Conservation (phyloP, 768 basidiomycete species). For the Amanita rubescens region DNA sequence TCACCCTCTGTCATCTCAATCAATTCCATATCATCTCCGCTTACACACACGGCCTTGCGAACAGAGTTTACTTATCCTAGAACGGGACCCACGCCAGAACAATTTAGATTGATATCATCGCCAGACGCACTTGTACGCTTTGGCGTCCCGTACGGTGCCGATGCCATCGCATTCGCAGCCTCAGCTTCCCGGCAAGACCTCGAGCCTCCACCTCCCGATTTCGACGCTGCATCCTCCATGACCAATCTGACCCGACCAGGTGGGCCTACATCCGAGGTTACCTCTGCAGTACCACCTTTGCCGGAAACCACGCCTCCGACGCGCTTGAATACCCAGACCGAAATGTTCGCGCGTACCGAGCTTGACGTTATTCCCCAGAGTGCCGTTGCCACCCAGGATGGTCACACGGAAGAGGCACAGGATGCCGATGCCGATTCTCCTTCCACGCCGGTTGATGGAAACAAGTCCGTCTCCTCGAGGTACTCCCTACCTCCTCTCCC, state of each 20-base stretch:
- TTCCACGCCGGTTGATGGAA: not conserved
- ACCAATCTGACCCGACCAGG: conserved; percentile 4
- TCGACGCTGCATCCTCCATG: conserved; percentile 26
- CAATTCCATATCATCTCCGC: conserved; percentile 66
- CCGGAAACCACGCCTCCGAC: not conserved
- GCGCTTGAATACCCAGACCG: not conserved
- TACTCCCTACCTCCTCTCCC: conserved; percentile 12
- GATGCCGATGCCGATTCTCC: not conserved
- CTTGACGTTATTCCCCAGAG: not conserved
- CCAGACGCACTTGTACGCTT: conserved; percentile 61
- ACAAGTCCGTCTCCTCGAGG: conserved; percentile 12
- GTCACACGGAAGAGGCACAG: not conserved
- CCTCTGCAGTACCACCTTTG: not conserved
- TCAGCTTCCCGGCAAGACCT: conserved; percentile 38
- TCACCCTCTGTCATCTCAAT: conserved; percentile 68
- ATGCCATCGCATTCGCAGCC: conserved; percentile 59
- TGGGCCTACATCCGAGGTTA: not conserved
- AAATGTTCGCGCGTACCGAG: not conserved
- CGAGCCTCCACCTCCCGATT: conserved; percentile 52
- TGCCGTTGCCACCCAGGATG: not conserved
- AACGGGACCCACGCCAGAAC: conserved; percentile 54
- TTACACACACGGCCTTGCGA: conserved; percentile 64
- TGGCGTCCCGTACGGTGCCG: conserved; percentile 69
- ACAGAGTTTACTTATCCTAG: conserved; percentile 67
- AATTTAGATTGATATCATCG: conserved; percentile 62